Conservation (phyloP, 2,329 filamentous ascomycete species). For the Neocatenulostroma microsporum region DNA sequence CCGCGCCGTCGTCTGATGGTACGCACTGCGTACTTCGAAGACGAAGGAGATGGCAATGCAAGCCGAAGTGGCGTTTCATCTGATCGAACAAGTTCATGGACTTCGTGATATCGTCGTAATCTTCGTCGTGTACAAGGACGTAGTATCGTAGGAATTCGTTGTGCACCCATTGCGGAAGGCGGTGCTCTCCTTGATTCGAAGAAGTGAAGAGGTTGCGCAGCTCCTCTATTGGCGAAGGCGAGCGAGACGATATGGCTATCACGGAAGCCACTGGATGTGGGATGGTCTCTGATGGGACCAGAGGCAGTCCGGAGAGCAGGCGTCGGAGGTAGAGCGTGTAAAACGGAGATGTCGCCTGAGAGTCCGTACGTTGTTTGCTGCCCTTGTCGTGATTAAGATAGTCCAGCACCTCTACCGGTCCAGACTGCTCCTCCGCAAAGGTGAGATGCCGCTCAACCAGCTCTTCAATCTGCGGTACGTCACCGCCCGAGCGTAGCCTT, state of each 20-base stretch:
- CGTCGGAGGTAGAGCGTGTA: slow-evolving; percentile 79
- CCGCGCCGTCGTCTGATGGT: slow-evolving; percentile 84
- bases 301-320: slow-evolving; percentile 67
- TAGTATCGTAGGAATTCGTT: slow-evolving; percentile 93
- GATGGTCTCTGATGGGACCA: slow-evolving; percentile 85
- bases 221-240: slow-evolving; percentile 74
- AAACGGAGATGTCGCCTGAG: slow-evolving; percentile 46
- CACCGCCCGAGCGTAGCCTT: slow-evolving; percentile 38
- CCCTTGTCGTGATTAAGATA: slow-evolving; percentile 34
- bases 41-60: slow-evolving; percentile 87
- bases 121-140: slow-evolving; percentile 92
- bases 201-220: slow-evolving; percentile 75
- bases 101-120: slow-evolving; percentile 82
- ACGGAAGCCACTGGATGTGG: slow-evolving; percentile 89
- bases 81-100: slow-evolving; percentile 90
- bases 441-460: slow-evolving; percentile 72
- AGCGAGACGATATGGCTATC: slow-evolving; percentile 89
- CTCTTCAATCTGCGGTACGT: slow-evolving; percentile 65
- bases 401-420: slow-evolving; percentile 28
- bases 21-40: slow-evolving; percentile 78
- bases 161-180: slow-evolving; percentile 77
- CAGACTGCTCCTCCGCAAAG: slow-evolving; percentile 56
- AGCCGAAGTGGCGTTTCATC: slow-evolving; percentile 97
- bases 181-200: slow-evolving; percentile 67
- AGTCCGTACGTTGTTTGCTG: slow-evolving; percentile 12